phyloP scores from a whole-genome alignment of 1,284 basidiomycete genomes.

The Apiotrichum laibachii region DNA sequence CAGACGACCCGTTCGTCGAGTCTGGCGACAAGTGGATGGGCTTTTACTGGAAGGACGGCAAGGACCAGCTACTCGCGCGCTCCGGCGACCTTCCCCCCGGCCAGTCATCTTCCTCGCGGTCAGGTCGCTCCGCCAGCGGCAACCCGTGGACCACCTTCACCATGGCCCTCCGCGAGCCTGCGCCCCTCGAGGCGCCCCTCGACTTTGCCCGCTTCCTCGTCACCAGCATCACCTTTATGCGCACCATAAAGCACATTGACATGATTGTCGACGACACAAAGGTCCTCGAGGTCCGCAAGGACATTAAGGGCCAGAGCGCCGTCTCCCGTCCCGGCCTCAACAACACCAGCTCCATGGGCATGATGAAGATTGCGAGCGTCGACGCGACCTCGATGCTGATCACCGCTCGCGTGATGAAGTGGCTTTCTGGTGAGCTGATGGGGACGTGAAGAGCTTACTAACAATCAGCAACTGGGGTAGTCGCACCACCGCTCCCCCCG shows the following conservation, averaged over 20 bases:
- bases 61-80: slow-evolving; percentile 77
- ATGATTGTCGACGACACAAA: slow-evolving; percentile 76
- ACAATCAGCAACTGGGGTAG: slow-evolving; percentile 61
- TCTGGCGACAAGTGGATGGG: slow-evolving; percentile 91
- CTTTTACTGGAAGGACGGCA: slow-evolving; percentile 94
- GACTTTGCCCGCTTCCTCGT: slow-evolving; percentile 87
- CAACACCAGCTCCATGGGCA: slow-evolving; percentile 51
- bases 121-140: slow-evolving; percentile 39
- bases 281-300: slow-evolving; percentile 73
- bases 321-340: slow-evolving; percentile 58
- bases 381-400: slow-evolving; percentile 72
- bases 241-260: slow-evolving; percentile 69
- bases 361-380: slow-evolving; percentile 68
- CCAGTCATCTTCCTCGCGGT: slow-evolving; percentile 27
- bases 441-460: background rate
- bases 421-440: slow-evolving; percentile 53
- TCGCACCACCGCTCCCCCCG: slow-evolving; percentile 45
- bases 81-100: slow-evolving; percentile 63
- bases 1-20: slow-evolving; percentile 87
- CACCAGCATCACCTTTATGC: slow-evolving; percentile 94
- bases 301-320: slow-evolving; percentile 59
- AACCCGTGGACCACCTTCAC: slow-evolving; percentile 82
- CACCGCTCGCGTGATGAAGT: slow-evolving; percentile 75
- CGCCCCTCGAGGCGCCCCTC: slow-evolving; percentile 73
- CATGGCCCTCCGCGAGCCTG: slow-evolving; percentile 81